A percentile compares a stretch with the other conserved stretches of the same genome.
phyloP scores from a whole-genome alignment of 768 basidiomycete species.

The Suillus decipiens region DNA sequence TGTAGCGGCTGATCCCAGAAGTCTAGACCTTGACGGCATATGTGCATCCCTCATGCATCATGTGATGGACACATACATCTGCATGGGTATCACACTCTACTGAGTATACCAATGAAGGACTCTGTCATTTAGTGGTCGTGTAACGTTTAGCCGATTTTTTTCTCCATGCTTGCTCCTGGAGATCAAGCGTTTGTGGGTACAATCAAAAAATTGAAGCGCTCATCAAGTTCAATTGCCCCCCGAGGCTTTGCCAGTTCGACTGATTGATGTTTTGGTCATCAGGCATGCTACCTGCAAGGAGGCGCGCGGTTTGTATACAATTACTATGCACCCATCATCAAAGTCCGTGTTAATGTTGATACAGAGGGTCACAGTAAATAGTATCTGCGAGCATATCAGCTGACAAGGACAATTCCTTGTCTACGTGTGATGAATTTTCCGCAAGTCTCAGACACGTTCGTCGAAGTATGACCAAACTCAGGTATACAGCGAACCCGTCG shows the following conservation, averaged over 20 bases:
- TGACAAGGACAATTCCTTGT: not conserved
- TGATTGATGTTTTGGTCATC: not conserved
- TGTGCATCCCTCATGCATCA: not conserved
- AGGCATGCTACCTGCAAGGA: not conserved
- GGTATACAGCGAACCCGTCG: too few relatives aligned
- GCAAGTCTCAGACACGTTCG: too few relatives aligned
- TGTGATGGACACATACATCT: not conserved
- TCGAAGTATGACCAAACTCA: too few relatives aligned
- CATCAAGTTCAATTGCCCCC: not conserved
- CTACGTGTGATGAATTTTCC: too few relatives aligned
- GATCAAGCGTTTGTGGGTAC: not conserved
- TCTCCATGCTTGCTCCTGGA: not conserved
- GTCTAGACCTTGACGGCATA: not conserved
- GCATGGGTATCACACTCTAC: too few relatives aligned
- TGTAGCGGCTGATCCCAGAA: not conserved
- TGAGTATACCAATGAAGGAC: too few relatives aligned
- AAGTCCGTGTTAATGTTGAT: not conserved
- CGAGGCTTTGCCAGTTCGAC: not conserved
- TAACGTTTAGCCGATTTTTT: too few relatives aligned
- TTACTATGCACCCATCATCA: not conserved
- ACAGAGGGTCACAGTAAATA: not conserved
- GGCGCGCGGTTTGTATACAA: not conserved
- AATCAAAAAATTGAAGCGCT: not conserved
- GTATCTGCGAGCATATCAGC: not conserved
- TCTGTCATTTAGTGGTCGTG: too few relatives aligned